Percentiles rank a stretch among this genome's conserved stretches.
Conservation (phyloP, 192 early-diverging fungal species). For the Coemansia sp. region DNA sequence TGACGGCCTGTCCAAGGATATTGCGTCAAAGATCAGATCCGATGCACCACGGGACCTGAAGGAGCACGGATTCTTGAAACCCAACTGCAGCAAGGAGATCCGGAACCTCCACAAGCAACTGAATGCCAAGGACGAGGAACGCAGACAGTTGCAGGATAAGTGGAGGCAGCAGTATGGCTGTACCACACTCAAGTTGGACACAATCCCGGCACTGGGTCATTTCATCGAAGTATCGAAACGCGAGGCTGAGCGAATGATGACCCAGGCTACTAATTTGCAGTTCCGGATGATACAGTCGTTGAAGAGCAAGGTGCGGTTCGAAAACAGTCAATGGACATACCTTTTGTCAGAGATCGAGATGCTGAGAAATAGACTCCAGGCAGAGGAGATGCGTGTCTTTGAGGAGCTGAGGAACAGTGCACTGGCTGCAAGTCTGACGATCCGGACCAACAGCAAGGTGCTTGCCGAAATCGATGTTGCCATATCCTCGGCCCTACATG, state of each 20-base stretch:
- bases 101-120: conserved; percentile 46
- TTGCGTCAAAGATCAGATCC: conserved; percentile 51
- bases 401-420: conserved; percentile 52
- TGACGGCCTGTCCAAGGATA: conserved; percentile 33
- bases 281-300: conserved; percentile 58
- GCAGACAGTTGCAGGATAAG: conserved; percentile 34
- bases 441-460: conserved; percentile 61
- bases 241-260: conserved; percentile 47
- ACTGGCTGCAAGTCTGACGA: conserved; percentile 55
- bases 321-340: conserved; percentile 59
- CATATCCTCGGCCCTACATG: conserved; percentile 61
- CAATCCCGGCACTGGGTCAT: conserved; percentile 45
- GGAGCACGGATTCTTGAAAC: conserved; percentile 58
- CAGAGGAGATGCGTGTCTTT: conserved; percentile 58
- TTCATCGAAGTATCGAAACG: conserved; percentile 59
- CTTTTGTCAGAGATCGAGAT: conserved; percentile 58
- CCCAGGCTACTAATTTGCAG: not conserved
- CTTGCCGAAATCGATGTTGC: conserved; percentile 71
- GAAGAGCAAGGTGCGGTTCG: conserved; percentile 57
- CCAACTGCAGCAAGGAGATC: conserved; percentile 43
- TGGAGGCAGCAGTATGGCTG: conserved; percentile 37
- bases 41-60: conserved; percentile 48
- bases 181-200: conserved; percentile 47
- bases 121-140: conserved; percentile 44
- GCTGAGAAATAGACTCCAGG: conserved; percentile 44